Conservation (phyloP, 441 rosid genomes). For the California macrophylla region DNA sequence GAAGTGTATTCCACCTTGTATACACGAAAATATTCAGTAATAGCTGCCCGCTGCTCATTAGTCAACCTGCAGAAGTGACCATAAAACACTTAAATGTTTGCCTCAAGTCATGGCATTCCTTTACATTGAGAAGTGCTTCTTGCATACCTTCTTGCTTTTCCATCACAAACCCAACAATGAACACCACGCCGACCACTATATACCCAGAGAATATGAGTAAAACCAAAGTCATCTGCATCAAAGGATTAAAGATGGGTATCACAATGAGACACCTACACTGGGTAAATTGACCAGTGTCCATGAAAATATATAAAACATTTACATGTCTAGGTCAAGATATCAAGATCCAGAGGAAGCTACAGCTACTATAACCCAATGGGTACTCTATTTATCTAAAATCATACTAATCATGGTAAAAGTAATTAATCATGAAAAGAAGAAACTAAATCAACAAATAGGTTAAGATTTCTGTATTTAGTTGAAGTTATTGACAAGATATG, state of each 20-base stretch:
- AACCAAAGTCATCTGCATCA: conserved; percentile 79
- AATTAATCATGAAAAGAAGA: no score
- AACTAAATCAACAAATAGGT: no score
- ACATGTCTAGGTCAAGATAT: no score
- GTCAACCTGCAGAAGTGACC: conserved; percentile 45
- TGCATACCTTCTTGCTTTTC: conserved; percentile 73
- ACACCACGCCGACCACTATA: conserved; percentile 96
- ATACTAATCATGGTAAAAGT: no score
- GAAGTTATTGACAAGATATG: no score
- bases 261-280: not conserved
- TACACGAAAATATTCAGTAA: conserved; percentile 75
- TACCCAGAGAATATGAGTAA: conserved; percentile 81
- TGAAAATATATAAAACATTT: not conserved
- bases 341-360: no score
- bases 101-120: conserved; percentile 3
- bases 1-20: conserved; percentile 45
- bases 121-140: conserved; percentile 5
- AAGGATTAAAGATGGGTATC: not conserved
- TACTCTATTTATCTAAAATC: no score
- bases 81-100: conserved; percentile 12
- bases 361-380: no score
- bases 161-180: conserved; percentile 97
- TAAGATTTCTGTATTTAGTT: no score
- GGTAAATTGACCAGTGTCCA: not conserved
- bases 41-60: conserved; percentile 84